These are phyloP conservation scores for Clitoria ternatea DNA, from an alignment of 306 rosid species.

Conservation along the genomic window DNA sequence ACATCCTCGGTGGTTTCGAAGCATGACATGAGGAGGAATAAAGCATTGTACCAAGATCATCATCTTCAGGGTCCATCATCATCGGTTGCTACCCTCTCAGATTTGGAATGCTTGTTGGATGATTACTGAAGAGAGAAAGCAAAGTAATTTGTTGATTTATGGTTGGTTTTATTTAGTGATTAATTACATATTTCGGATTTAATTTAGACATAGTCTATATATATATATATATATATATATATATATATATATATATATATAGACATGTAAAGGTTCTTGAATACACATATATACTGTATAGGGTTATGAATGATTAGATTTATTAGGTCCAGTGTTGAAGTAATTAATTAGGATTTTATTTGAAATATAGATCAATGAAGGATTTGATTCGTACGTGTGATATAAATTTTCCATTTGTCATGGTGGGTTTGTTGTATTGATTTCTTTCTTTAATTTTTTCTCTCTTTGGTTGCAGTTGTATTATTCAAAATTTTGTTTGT, in stretches of 20 bases:
- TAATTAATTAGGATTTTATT: conserved; percentile 14
- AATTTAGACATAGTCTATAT: background rate
- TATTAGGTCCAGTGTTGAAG: conserved; percentile 23
- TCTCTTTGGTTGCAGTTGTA: background rate
- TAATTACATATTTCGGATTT: background rate
- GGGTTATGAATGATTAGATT: conserved; percentile 15
- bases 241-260: background rate
- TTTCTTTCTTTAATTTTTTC: background rate
- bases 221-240: background rate
- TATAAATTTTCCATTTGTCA: conserved; percentile 31
- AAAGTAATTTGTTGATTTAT: background rate
- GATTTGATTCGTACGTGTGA: conserved; percentile 10
- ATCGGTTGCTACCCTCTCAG: conserved; percentile 30
- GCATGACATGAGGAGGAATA: conserved; percentile 33
- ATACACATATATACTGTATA: conserved; percentile 28
- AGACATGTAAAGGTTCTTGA: conserved; percentile 15
- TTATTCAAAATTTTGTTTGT: background rate
- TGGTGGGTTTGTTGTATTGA: conserved; percentile 18
- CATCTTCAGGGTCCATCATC: conserved; percentile 35
- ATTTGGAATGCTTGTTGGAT: conserved; percentile 52
- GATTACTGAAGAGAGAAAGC: conserved; percentile 31
- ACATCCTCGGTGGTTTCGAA: conserved; percentile 50
- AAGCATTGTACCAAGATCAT: conserved; percentile 30
- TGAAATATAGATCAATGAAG: background rate
- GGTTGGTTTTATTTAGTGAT: background rate